Conservation (phyloP, 2,329 filamentous ascomycete genomes). For the Nigrospora osmanthi region DNA sequence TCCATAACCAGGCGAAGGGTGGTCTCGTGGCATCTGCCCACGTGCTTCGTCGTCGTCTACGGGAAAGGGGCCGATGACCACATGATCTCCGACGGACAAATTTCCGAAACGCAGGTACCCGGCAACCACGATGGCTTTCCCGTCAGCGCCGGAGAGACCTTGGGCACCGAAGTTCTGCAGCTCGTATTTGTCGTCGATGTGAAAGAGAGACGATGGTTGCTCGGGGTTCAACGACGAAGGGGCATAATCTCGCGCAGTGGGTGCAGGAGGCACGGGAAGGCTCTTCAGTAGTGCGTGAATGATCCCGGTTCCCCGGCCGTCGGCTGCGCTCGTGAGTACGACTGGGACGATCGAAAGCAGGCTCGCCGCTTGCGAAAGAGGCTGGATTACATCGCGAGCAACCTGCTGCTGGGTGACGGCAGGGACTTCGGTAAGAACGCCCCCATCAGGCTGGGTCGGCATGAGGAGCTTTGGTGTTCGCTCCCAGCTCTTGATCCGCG, state of each 20-base stretch:
- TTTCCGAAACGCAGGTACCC: slow-evolving; percentile 76
- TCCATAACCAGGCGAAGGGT: slow-evolving; percentile 38
- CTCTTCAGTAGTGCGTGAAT: slow-evolving; percentile 74
- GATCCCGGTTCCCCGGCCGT: slow-evolving; percentile 72
- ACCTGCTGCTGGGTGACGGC: slow-evolving; percentile 49
- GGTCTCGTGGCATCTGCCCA: slow-evolving; percentile 33
- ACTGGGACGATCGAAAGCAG: slow-evolving; percentile 64
- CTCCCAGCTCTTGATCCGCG: slow-evolving; percentile 67
- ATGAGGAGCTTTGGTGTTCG: slow-evolving; percentile 69
- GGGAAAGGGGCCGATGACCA: slow-evolving; percentile 74
- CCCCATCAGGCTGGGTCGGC: slow-evolving; percentile 37
- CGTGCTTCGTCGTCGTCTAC: slow-evolving; percentile 42
- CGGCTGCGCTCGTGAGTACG: slow-evolving; percentile 78
- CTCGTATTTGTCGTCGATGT: slow-evolving; percentile 85
- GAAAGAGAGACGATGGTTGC: slow-evolving; percentile 63
- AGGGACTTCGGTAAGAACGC: slow-evolving; percentile 50
- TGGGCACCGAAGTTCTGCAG: slow-evolving; percentile 56
- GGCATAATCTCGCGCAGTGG: slow-evolving; percentile 46
- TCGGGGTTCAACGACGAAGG: slow-evolving; percentile 49
- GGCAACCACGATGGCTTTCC: slow-evolving; percentile 57
- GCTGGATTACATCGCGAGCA: slow-evolving; percentile 40
- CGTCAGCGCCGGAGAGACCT: slow-evolving; percentile 20
- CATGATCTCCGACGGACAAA: slow-evolving; percentile 67
- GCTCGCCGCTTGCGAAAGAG: slow-evolving; percentile 34
- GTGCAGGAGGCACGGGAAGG: slow-evolving; percentile 59